Evolutionary conservation across 2,329 filamentous ascomycete genomes (phyloP), one percentile per base, ranked within the genome.

Genomic region (Septoria linicola): DNA sequence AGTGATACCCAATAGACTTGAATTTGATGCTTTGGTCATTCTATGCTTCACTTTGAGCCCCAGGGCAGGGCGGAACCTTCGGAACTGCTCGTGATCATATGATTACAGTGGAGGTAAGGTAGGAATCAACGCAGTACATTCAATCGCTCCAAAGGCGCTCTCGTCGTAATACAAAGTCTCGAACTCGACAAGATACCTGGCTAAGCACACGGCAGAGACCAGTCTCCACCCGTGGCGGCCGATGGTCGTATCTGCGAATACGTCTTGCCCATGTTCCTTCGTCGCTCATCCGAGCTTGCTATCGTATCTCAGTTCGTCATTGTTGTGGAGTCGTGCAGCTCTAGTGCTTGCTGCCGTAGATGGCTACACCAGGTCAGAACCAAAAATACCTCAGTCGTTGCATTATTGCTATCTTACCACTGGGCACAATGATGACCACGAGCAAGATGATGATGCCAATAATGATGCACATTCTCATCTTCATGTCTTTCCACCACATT

Each of bases 401-500:
- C 25, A 14, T 8, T 13, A 5, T 4, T 20, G 11, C 14, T 42
- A 31, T 13, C 57, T 60, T 83, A 96, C 92, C 89, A 63, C 87
- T 80, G 61, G 93, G 93, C 63, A 97, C 84, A 68, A 99, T 93
- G 71, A 99, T 97, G 72, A 99, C 82, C 63, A 95, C 77, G 62
- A 99, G 81, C 64, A 99, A 80, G 63, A 97, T 81, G 71, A 97
- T 87, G 73, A 99, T 87, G 67, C 91, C 93, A 53, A 85, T 80
- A 69, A 95, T 87, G 64, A 99, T 79, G 76, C 92, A 97, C 80
- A 96, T 93, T 73, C 93, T 85, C 93, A 99, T 99, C 84, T 97
- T 97, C 89, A 96, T 95, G 70, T 97, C 92, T 82, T 97, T 97
- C 92, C 91, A 97, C 92, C 92, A 97, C 92, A 97, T 97, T 74